Evolutionary conservation across 164 flowering plant species (phyloP).

Genomic region (Nelumbo lutea): DNA sequence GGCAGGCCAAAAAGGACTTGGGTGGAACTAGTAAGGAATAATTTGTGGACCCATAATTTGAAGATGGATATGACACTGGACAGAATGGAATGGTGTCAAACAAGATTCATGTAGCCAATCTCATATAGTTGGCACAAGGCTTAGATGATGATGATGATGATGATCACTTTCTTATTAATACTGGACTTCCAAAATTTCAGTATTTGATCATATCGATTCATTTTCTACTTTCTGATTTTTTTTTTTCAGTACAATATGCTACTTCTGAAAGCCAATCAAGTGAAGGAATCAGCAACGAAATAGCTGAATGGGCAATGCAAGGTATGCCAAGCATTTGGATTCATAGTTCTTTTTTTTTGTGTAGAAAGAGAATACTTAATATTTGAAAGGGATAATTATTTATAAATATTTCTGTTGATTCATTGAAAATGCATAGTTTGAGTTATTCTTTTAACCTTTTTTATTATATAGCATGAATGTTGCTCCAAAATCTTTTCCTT

Average conservation of each 20-base stretch:
- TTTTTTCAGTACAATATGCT: constrained; percentile 36
- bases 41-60: too few relatives aligned
- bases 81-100: too few relatives aligned
- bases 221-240: not conserved
- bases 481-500: too few relatives aligned
- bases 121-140: too few relatives aligned
- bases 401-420: not conserved
- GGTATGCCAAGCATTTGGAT: constrained; percentile 33
- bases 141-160: too few relatives aligned
- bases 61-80: too few relatives aligned
- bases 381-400: not conserved
- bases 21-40: too few relatives aligned
- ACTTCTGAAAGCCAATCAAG: constrained; percentile 46
- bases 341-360: not conserved
- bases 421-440: too few relatives aligned
- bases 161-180: not conserved
- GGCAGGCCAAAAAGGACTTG: too few relatives aligned
- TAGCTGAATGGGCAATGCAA: constrained; percentile 82
- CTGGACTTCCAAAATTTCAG: not conserved
- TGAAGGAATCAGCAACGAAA: constrained; percentile 41
- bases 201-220: not conserved
- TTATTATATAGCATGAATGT: too few relatives aligned
- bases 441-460: too few relatives aligned
- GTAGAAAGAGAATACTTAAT: not conserved
- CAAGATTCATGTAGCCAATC: too few relatives aligned